Base-by-base conservation (phyloP, 1,284 basidiomycete species). In the Sporisorium exsertum region DNA sequence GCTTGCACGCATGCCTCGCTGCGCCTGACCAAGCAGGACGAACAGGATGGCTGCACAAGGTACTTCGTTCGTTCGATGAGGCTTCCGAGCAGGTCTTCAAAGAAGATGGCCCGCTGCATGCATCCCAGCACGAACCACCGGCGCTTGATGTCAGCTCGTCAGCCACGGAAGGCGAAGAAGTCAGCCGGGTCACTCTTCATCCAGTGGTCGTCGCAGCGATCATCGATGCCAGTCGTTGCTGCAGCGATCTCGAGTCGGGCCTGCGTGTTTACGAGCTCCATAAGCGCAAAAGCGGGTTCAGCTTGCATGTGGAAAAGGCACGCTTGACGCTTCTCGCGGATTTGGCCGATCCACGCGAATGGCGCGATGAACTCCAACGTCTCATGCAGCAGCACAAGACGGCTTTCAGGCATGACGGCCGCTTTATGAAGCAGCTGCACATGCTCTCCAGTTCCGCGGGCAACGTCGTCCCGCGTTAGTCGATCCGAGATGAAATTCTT, bases 141-240 rank as follows among this genome's bases (percentile, higher is more conserved):
- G 29, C 53, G 5, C 46, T 22, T n/a, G 7, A 6, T 2, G 12
- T 12, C 20, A 8, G n/a, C 8, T 5, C 50, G 10, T 22, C 52
- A 9, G 22, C 13, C 35, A n/a, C 50, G 2, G 27, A 16, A 40
- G 32, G 29, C 2, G 12, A 22, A 8, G 29, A 29, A 6, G 5
- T 37, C 15, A 29, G 37, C 16, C 49, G 37, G 4, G 64, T 67
- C 37, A 33, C 26, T 9, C 37, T 72, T 16, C 59, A 67, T 29
- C 42, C 60, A 15, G 53, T 46, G 13, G 59, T 72, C 3, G 56
- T 66, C 8, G 26, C 59, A 40, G 47, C 63, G n/a, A 32, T 58
- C 2, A 72, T 72, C 27, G 59, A 66, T 53, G 64, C 63, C 22
- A 51, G 63, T 52, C 64, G 69, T 24, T 56, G 32, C 12, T 66